Conservation (phyloP, 2,329 filamentous ascomycete genomes). For the Orbilia oligospora region DNA sequence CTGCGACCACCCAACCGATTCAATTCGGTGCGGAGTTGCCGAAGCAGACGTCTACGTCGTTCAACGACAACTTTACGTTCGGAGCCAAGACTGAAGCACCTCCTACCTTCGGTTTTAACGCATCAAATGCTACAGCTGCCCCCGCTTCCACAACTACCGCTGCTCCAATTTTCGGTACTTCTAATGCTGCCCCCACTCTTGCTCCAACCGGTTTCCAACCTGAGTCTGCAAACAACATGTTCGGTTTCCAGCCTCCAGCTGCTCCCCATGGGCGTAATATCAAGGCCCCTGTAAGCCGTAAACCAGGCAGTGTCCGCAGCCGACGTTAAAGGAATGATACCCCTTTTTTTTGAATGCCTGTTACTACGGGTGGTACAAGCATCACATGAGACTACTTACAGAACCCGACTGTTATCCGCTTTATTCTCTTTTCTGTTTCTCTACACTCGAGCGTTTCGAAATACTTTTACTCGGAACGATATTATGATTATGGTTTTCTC, state of each 20-base stretch:
- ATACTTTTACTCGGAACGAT: conserved; percentile 8
- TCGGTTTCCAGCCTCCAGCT: conserved; percentile 50
- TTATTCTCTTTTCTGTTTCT: conserved; percentile 7
- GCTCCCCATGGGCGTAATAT: conserved; percentile 47
- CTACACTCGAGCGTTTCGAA: conserved; percentile 23
- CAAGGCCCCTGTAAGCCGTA: conserved; percentile 52
- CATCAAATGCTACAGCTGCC: conserved; percentile 36
- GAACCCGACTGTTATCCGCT: background rate
- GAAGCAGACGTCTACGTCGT: conserved; percentile 49
- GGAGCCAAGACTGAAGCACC: conserved; percentile 31
- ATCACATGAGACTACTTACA: background rate
- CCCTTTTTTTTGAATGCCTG: background rate
- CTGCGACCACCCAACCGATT: conserved; percentile 47
- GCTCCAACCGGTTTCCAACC: conserved; percentile 20
- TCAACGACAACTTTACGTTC: conserved; percentile 39
- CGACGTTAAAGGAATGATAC: conserved; percentile 17
- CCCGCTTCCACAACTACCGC: conserved; percentile 26
- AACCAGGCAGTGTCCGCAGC: conserved; percentile 52
- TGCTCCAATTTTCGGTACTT: conserved; percentile 37
- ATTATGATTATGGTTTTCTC: conserved; percentile 38
- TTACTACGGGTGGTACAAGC: background rate
- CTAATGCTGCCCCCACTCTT: conserved; percentile 30
- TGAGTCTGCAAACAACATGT: conserved; percentile 19
- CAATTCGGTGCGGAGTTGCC: conserved; percentile 39
- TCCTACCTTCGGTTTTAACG: conserved; percentile 40